Conservation (phyloP, 495 filamentous ascomycete genomes). For the Aspergillus avenaceus region DNA sequence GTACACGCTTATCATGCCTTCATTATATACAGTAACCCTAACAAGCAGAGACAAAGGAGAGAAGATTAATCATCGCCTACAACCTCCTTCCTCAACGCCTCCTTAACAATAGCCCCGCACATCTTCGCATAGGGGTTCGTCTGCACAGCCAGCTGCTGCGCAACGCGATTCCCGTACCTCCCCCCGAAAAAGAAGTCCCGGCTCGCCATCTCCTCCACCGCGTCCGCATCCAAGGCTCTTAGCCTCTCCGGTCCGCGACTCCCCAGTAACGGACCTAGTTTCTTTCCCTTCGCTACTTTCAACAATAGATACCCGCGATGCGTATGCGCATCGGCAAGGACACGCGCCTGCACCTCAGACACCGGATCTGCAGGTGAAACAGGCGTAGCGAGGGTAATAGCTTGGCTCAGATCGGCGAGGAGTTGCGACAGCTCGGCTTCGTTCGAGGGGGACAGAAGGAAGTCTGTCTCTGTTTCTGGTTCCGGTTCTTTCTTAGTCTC, state of each 20-base stretch:
- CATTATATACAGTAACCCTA: not conserved
- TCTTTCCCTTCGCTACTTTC: constrained; percentile 51
- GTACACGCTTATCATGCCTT: too few relatives aligned
- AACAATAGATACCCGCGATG: constrained; percentile 72
- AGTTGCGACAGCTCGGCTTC: constrained; percentile 30
- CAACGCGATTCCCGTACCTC: constrained; percentile 73
- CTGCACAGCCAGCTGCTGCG: constrained; percentile 68
- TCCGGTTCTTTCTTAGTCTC: constrained; percentile 8
- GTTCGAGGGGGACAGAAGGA: constrained; percentile 19
- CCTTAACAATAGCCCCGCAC: constrained; percentile 81
- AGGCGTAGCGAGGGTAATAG: constrained; percentile 64
- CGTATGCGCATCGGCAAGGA: constrained; percentile 68
- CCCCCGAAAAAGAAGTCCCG: constrained; percentile 72
- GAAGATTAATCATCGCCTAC: constrained; percentile 11
- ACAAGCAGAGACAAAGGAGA: constrained; percentile 2
- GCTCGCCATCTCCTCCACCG: constrained; percentile 70
- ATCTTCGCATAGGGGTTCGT: constrained; percentile 87
- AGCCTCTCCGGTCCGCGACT: constrained; percentile 30
- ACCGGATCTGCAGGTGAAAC: constrained; percentile 44
- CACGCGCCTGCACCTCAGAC: constrained; percentile 55
- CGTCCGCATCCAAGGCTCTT: constrained; percentile 38
- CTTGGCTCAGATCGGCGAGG: constrained; percentile 58
- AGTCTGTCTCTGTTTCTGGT: not conserved
- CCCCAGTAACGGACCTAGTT: not conserved
- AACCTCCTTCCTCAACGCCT: constrained; percentile 76